phyloP scores from a whole-genome alignment of 441 rosid species.

The Eruca vesicaria region DNA sequence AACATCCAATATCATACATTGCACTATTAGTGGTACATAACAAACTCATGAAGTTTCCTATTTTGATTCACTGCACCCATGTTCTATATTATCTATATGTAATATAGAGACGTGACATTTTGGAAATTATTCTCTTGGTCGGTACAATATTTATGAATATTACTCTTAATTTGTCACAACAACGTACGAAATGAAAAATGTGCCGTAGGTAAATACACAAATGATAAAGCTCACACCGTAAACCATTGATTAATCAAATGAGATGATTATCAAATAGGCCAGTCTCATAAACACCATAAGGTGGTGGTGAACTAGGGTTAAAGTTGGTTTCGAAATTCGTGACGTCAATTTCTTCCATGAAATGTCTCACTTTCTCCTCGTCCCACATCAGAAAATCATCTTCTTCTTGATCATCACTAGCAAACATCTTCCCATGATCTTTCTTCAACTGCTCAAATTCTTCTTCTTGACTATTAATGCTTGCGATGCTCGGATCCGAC shows the following conservation, averaged over 20 bases:
- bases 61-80: not conserved
- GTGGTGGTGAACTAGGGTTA: not conserved
- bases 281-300: not conserved
- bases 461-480: slow-evolving; percentile 5
- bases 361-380: slow-evolving; percentile 16
- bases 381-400: slow-evolving; percentile 26
- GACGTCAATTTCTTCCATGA: slow-evolving; percentile 12
- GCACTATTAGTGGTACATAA: not conserved
- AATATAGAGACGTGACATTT: not conserved
- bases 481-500: not conserved
- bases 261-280: not conserved
- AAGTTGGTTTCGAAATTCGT: not conserved
- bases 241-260: not conserved
- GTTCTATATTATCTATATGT: not conserved
- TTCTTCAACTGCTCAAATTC: not conserved
- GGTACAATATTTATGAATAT: not conserved
- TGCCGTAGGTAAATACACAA: not conserved
- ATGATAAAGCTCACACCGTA: not conserved
- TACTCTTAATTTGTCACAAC: not conserved
- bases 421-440: slow-evolving; percentile 4
- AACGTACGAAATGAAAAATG: not conserved
- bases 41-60: not conserved
- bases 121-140: slow-evolving; percentile 1
- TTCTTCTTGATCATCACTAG: slow-evolving; percentile 5
- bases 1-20: not conserved